phyloP scores from a whole-genome alignment of 1,284 basidiomycete genomes.

The Sporisorium scitamineum region DNA sequence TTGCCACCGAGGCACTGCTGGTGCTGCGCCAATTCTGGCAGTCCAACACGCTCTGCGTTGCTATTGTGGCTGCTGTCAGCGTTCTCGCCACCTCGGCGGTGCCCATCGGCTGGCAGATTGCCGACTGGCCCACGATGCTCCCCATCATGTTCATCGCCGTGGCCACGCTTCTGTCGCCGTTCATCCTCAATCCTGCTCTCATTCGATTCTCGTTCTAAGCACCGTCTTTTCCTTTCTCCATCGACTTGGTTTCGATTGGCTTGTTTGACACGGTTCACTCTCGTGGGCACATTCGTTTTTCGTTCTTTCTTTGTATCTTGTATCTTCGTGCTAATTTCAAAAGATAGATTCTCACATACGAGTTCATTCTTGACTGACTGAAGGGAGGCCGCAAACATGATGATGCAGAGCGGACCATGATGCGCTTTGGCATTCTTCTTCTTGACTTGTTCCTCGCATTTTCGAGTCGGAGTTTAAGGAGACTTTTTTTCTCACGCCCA shows the following conservation, averaged over 20 bases:
- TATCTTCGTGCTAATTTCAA: constrained; percentile 5
- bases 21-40: constrained; percentile 71
- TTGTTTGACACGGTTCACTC: background rate
- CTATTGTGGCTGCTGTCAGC: constrained; percentile 19
- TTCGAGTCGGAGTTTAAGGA: too few species aligned
- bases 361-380: background rate
- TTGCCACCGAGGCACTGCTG: constrained; percentile 85
- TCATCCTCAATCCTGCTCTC: constrained; percentile 28
- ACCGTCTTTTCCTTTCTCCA: background rate
- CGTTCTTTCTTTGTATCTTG: background rate
- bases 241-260: background rate
- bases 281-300: background rate
- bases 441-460: too few species aligned
- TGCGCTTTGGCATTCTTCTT: too few species aligned
- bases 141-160: constrained; percentile 23
- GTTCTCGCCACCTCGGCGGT: constrained; percentile 22
- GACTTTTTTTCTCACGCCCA: too few species aligned
- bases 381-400: too few species aligned
- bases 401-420: too few species aligned
- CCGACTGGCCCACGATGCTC: constrained; percentile 31
- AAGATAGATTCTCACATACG: background rate
- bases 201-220: constrained; percentile 33
- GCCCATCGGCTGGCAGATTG: constrained; percentile 27
- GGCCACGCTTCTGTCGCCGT: constrained; percentile 24
- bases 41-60: constrained; percentile 22